Conservation (phyloP, 306 rosid species). For the Canavalia ensiformis region DNA sequence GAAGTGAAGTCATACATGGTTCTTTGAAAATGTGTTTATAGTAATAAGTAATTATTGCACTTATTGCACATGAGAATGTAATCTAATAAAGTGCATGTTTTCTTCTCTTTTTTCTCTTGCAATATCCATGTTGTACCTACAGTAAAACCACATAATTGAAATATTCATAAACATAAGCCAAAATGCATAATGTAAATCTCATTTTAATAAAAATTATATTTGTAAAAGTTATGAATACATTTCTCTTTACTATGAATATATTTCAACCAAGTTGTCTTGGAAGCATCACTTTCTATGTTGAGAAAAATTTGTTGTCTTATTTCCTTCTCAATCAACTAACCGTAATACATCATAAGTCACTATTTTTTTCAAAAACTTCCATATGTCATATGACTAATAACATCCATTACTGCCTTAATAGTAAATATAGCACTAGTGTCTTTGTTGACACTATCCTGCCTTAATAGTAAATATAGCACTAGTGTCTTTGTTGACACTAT, state of each 20-base stretch:
- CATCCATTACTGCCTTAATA: neutral
- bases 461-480: neutral
- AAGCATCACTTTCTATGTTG: neutral
- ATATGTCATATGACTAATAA: neutral
- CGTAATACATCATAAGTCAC: neutral
- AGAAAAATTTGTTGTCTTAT: neutral
- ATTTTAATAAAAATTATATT: too few species aligned
- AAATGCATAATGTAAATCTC: too few species aligned
- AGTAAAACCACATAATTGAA: too few species aligned
- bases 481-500: neutral
- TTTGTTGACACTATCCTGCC: neutral
- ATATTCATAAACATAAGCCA: too few species aligned
- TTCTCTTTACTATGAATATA: neutral
- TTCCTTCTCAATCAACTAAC: neutral
- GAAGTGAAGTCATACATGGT: conserved; percentile 9
- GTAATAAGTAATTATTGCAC: neutral
- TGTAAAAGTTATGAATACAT: too few species aligned
- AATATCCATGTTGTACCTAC: neutral
- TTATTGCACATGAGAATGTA: neutral
- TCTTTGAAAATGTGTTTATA: neutral
- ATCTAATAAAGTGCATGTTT: neutral
- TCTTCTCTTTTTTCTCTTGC: neutral
- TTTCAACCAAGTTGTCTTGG: neutral
- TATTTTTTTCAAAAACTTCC: neutral
- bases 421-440: neutral